Evolutionary conservation across 164 flowering plant genomes (phyloP), one percentile per base, ranked within the genome.

Genomic region (Tetracentron sinense): DNA sequence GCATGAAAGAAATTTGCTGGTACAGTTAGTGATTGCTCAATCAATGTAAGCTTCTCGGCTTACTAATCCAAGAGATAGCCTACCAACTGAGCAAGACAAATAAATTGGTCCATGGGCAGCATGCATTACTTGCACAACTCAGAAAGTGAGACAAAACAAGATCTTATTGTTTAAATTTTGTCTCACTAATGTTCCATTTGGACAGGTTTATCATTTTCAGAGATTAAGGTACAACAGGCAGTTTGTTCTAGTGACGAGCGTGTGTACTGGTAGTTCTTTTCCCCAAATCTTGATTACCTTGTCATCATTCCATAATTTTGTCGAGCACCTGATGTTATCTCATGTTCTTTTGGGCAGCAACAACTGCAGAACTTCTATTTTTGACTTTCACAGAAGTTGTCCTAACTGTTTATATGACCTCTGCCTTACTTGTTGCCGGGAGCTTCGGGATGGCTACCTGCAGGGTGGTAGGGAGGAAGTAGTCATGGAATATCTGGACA

Each of bases 351-450:
- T 71, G 65, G 51, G 64, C 83, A 86, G 95, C 51, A 48, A 86
- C 73, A 72, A 65, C 54, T 88, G 95, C 73, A 69, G 53, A 63
- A 84, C 95, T 48, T 82, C 95, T 6, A 83, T 88, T 19, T 58
- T 79, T 71, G 91, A 84, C 61, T 75, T 71, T 16, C 85, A 81
- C 52, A 76, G 91, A 70, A 80, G 79, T 72, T 88, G 95, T 66
- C 58, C 74, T 23, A 70, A 64, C 4, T 88, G 95, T 67, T 64
- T 60, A 0, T 83, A 70, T 78, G 91, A 88, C 22, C 80, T 88
- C 11, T 88, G 95, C 70, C 82, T 88, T 44, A 44, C 22, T n/a
- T 88, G 91, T 59, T 88, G 89, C 54, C 74, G 67, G 11, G 89
- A 86, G 66, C 64, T 88, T 23, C 83, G 87, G 29, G 75, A 72